Conservation (phyloP, 345 rosid genomes). For the Rhizophora apiculata region DNA sequence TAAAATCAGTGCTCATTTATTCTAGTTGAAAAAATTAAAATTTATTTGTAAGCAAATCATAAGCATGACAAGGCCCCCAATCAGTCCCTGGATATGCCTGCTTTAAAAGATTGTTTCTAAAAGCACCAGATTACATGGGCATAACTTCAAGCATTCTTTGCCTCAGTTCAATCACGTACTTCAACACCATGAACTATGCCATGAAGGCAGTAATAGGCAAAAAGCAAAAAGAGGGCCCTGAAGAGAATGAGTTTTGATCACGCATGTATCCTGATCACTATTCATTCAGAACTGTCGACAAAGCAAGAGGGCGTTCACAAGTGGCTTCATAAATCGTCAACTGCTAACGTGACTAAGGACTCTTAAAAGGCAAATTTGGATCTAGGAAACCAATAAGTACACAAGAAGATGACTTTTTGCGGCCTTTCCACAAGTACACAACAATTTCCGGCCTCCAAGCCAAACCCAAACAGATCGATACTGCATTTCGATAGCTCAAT, state of each 20-base stretch:
- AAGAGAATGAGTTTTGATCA: not conserved
- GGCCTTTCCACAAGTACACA: not conserved
- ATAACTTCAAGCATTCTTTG: not conserved
- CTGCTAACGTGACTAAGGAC: not conserved
- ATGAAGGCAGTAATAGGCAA: not conserved
- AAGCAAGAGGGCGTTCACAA: not conserved
- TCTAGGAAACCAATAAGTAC: not conserved
- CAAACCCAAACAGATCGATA: not conserved
- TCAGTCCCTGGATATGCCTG: not conserved
- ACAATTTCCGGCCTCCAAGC: constrained; percentile 15
- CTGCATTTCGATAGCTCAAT: not conserved
- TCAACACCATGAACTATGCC: not conserved
- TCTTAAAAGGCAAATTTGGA: not conserved
- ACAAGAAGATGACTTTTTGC: not conserved
- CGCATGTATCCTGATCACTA: not conserved
- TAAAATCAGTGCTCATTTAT: too few species aligned
- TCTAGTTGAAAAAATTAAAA: too few species aligned
- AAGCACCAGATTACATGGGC: not conserved
- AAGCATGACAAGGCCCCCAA: not conserved
- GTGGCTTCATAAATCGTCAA: not conserved
- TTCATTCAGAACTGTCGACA: not conserved
- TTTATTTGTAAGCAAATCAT: not conserved
- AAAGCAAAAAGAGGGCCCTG: constrained; percentile 1
- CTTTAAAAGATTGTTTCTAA: not conserved
- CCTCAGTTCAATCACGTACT: not conserved